Conservation (phyloP, 805 yeast species). For the Candida broadrunensis region DNA sequence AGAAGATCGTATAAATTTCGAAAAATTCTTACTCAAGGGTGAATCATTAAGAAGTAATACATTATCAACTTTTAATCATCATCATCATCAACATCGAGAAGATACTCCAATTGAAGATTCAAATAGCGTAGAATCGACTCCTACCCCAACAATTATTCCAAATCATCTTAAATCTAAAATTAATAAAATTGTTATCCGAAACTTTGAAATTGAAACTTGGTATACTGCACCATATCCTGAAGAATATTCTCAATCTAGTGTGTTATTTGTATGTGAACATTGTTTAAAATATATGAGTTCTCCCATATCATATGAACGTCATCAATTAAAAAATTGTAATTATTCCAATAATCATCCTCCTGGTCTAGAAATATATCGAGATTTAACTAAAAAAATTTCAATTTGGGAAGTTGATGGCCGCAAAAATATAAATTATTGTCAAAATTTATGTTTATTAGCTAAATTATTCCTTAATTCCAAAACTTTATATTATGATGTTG, state of each 20-base stretch:
- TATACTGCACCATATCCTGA: conserved; percentile 92
- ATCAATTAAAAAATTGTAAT: conserved; percentile 66
- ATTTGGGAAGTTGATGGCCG: conserved; percentile 72
- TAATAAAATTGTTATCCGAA: conserved; percentile 65
- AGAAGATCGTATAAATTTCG: conserved; percentile 50
- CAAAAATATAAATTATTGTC: conserved; percentile 77
- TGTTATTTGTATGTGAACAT: conserved; percentile 75
- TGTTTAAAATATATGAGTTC: conserved; percentile 80
- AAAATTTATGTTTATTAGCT: conserved; percentile 84
- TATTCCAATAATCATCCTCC: conserved; percentile 61
- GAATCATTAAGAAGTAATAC: conserved; percentile 22
- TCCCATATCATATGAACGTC: conserved; percentile 65
- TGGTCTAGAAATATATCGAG: conserved; percentile 41
- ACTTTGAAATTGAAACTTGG: conserved; percentile 83
- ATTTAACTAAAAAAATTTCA: conserved; percentile 22
- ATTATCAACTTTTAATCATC: background rate
- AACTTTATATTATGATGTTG: conserved; percentile 91
- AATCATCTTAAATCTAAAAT: conserved; percentile 31
- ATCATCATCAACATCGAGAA: conserved; percentile 14
- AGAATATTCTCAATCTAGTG: conserved; percentile 61
- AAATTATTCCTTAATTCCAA: conserved; percentile 88
- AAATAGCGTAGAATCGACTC: conserved; percentile 3
- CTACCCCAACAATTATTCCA: conserved; percentile 3
- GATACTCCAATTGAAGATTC: conserved; percentile 1
- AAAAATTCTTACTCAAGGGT: conserved; percentile 36